Base-by-base conservation (phyloP, 179 eudicot species). In the Carnegiea gigantea region DNA sequence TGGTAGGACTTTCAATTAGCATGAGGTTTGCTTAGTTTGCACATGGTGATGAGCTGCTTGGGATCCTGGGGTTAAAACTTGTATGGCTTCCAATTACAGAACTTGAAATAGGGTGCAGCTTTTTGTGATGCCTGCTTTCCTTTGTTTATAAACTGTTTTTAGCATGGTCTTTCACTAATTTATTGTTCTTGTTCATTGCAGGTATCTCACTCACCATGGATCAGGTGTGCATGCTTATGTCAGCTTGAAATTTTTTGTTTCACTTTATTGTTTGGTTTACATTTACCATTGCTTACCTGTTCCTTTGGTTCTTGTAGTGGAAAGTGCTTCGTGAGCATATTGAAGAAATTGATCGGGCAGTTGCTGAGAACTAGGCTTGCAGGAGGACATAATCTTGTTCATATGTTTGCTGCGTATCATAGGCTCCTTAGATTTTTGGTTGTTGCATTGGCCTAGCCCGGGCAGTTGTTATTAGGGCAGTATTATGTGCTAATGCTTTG, bases 191-290 rank as follows among this genome's bases (percentile, higher is more conserved):
- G 81, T 54, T 82, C 77, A 54, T 82, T 76, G 71, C 88, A 91
- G 95, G 95, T 73, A 92, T 92, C 75, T 88, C 93, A 20, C 85
- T 92, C 75, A 78, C 86, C 80, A 86, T 90, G 92, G 95, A 92
- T 86, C 95, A 92, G 95, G 95, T 91, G 89, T 53, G 73, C 77
- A 59, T 71, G 33, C 46, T 21, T 59, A 9, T 20, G 1, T 68
- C 44, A 30, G 33, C 44, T 8, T 5, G 23, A 30, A 74, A 0
- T 49, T 38, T 14, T 53, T 33, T 70, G 57, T 21, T 13, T 8
- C 7, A 13, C 38, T 78, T 21, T 1, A 8, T 75, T 75, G 46
- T 38, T 40, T 71, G 71, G 18, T 60, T 5, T 18, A 44, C 59
- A 44, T 74, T 44, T 46, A 40, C 30, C 12, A 21, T 20, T 12